Evolutionary conservation across 1,284 basidiomycete genomes (phyloP), one percentile per base, ranked within the genome.

Genomic region (Puccinia triticina): DNA sequence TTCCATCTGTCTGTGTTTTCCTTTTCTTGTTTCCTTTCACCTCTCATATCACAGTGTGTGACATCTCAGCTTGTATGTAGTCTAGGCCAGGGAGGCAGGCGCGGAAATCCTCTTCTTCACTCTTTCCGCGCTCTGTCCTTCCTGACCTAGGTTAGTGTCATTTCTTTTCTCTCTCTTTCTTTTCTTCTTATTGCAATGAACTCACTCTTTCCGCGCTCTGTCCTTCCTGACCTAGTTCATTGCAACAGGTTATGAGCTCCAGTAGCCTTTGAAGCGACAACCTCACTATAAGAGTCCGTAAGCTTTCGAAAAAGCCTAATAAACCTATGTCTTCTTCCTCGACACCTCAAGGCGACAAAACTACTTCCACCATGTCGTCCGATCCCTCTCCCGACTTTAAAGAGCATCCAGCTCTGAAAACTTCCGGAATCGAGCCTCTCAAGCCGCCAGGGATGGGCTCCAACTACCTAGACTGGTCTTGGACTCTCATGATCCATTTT

Each of bases 171-270:
- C n/a, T n/a, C n/a, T n/a, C n/a, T n/a, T n/a, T n/a, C n/a, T n/a
- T n/a, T n/a, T n/a, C n/a, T n/a, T n/a, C n/a, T n/a, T n/a, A n/a
- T n/a, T n/a, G n/a, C n/a, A n/a, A n/a, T n/a, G n/a, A n/a, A n/a
- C n/a, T n/a, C n/a, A n/a, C n/a, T n/a, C n/a, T n/a, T n/a, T n/a
- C n/a, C n/a, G n/a, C n/a, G n/a, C n/a, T n/a, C n/a, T n/a, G n/a
- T n/a, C n/a, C n/a, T n/a, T n/a, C n/a, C n/a, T n/a, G n/a, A n/a
- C n/a, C n/a, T n/a, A n/a, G n/a, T 59, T 59, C 55, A 59, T 29
- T 59, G 55, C 55, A 59, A 59, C 55, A 59, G 55, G 55, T 59
- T 59, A 59, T 59, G 55, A 59, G 55, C 7, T 21, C 29, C 55
- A 59, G 55, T 59, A 10, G 55, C 55, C 23, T 59, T 21, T 59